A percentile compares a stretch with the other conserved stretches of the same genome.
phyloP scores from a whole-genome alignment of 495 filamentous ascomycete species.

The Halenospora varia region DNA sequence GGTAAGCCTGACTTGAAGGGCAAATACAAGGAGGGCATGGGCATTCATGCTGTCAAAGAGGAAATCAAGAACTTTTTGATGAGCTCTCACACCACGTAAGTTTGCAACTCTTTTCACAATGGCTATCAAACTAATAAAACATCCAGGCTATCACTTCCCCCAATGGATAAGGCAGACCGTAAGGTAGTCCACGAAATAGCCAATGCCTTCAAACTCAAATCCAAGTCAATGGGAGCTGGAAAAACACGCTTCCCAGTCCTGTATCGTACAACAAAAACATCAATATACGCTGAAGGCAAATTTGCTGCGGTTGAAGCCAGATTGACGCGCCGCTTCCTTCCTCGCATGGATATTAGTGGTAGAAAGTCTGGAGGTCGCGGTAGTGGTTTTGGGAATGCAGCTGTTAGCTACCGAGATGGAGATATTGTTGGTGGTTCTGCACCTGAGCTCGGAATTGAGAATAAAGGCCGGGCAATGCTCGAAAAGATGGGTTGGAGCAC shows the following conservation, averaged over 20 bases:
- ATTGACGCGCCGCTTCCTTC: constrained; percentile 43
- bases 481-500: constrained; percentile 97
- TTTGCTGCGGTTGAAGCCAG: constrained; percentile 38
- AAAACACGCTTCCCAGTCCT: constrained; percentile 72
- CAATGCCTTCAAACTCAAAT: constrained; percentile 67
- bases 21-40: constrained; percentile 73
- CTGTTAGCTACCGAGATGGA: constrained; percentile 71
- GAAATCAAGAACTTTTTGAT: constrained; percentile 72
- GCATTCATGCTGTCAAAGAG: constrained; percentile 60
- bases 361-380: constrained; percentile 23
- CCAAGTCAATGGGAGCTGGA: constrained; percentile 75
- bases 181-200: constrained; percentile 75
- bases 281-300: constrained; percentile 43
- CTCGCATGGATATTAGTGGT: constrained; percentile 28
- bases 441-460: constrained; percentile 78
- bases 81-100: constrained; percentile 59
- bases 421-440: constrained; percentile 83
- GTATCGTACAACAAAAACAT: constrained; percentile 64
- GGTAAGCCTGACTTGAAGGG: constrained; percentile 60
- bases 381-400: constrained; percentile 30
- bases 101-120: constrained; percentile 1
- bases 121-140: constrained; percentile 4
- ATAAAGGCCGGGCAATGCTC: constrained; percentile 81
- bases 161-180: constrained; percentile 74
- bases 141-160: constrained; percentile 69